phyloP scores from a whole-genome alignment of 1,284 basidiomycete species.

The Ganoderma boninense region DNA sequence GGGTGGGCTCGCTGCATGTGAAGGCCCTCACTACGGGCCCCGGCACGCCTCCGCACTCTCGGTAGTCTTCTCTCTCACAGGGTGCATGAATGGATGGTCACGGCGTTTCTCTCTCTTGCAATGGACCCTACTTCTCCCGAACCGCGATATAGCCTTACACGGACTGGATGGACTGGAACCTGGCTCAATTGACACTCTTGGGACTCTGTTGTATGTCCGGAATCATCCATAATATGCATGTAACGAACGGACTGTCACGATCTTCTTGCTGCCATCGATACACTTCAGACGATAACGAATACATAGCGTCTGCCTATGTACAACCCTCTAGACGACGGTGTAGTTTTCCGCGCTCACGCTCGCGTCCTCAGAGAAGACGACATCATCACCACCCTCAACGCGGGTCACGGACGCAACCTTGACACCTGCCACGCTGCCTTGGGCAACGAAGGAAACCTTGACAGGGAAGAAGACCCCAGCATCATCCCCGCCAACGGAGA shows the following conservation, averaged over 20 bases:
- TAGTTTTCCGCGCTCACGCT: constrained; percentile 80
- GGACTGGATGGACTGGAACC: constrained; percentile 20
- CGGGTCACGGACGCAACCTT: constrained; percentile 65
- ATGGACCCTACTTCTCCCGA: neutral
- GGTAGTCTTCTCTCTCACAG: constrained; percentile 14
- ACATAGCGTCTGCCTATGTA: constrained; percentile 26
- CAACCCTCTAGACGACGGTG: constrained; percentile 42
- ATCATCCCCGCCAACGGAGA: constrained; percentile 88
- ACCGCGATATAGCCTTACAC: constrained; percentile 2
- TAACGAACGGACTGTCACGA: constrained; percentile 13
- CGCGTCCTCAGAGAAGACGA: constrained; percentile 83
- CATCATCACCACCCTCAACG: constrained; percentile 66
- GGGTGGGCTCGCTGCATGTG: constrained; percentile 24
- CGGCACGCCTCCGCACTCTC: constrained; percentile 20
- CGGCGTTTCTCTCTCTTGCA: neutral
- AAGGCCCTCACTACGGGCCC: constrained; percentile 16
- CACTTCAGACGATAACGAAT: constrained; percentile 26
- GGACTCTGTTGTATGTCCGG: constrained; percentile 25
- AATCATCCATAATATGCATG: neutral
- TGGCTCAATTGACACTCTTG: constrained; percentile 11
- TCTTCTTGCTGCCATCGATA: constrained; percentile 28
- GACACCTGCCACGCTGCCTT: constrained; percentile 81
- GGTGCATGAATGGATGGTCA: neutral
- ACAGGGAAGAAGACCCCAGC: constrained; percentile 93
- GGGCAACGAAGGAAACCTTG: constrained; percentile 81